These are phyloP conservation scores for cucumber (Cucumis sativus) DNA, from an alignment of 306 rosid species.

Conservation along the genomic window Cucumber_9930_V3 NC_026661.2:17164501-17165000, in stretches of 20 bases:
- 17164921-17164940: slow-evolving; percentile 26
- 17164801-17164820: background rate
- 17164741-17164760: background rate
- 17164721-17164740: slow-evolving; percentile 20
- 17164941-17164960: background rate
- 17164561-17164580: background rate
- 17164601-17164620: slow-evolving; percentile 5
- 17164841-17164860: no score
- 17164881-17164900: slow-evolving; percentile 46
- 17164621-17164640: background rate
- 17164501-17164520: slow-evolving; percentile 29
- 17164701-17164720: slow-evolving; percentile 32
- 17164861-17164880: background rate
- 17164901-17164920: slow-evolving; percentile 46
- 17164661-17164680: background rate
- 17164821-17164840: background rate
- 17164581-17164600: slow-evolving; percentile 9
- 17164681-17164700: slow-evolving; percentile 9
- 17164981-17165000: background rate
- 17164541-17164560: background rate
- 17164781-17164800: slow-evolving; percentile 19
- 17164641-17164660: slow-evolving; percentile 5
- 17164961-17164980: background rate
- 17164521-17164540: background rate
- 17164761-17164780: background rate